Evolutionary conservation across 2,329 filamentous ascomycete genomes (phyloP).

Genomic region (Hypoxylon sp.): DNA sequence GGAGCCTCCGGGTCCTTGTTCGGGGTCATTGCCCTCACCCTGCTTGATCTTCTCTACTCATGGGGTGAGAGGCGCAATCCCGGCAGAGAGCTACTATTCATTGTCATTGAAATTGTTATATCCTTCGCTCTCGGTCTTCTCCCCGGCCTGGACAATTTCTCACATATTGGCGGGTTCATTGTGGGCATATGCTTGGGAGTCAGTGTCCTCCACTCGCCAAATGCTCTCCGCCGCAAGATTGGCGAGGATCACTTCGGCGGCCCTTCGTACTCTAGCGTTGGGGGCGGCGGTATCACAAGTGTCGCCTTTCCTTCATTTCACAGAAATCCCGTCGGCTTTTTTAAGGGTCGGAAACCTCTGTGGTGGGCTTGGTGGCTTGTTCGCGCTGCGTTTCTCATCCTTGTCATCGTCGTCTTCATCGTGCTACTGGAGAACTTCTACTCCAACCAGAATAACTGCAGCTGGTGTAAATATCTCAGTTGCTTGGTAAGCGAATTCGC

Average conservation of each 20-base stretch:
- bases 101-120: constrained; percentile 86
- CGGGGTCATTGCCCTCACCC: constrained; percentile 87
- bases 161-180: constrained; percentile 94
- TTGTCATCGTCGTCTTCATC: constrained; percentile 88
- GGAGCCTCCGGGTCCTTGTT: constrained; percentile 93
- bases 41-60: constrained; percentile 92
- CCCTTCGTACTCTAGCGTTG: constrained; percentile 78
- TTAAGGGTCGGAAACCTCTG: constrained; percentile 89
- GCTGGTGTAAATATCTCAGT: constrained; percentile 95
- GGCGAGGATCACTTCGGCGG: constrained; percentile 67
- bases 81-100: constrained; percentile 86
- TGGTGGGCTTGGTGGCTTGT: constrained; percentile 99
- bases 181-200: constrained; percentile 91
- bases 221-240: constrained; percentile 79
- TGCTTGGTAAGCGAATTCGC: constrained; percentile 79
- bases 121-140: constrained; percentile 93
- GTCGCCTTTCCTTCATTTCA: constrained; percentile 67
- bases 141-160: constrained; percentile 95
- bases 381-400: constrained; percentile 80
- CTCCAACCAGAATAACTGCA: constrained; percentile 78
- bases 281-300: constrained; percentile 59
- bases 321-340: constrained; percentile 80
- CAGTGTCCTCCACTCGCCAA: constrained; percentile 89
- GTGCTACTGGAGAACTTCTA: constrained; percentile 94
- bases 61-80: constrained; percentile 86